phyloP scores from a whole-genome alignment of 1,284 basidiomycete species.

The Austroboletus niveus region DNA sequence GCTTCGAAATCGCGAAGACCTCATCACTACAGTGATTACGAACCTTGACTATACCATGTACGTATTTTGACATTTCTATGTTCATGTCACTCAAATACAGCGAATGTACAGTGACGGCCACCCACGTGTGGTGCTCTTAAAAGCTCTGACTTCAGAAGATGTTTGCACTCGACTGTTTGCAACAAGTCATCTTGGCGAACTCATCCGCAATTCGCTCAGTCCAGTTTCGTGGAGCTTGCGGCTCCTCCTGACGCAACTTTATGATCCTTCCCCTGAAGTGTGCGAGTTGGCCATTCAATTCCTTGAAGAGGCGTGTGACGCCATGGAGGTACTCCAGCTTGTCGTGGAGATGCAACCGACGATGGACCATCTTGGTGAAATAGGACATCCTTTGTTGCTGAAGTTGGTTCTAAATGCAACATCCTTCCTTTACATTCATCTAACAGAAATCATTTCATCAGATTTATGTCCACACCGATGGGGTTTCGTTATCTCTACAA shows the following conservation, averaged over 20 bases:
- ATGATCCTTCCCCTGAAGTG: slow-evolving; percentile 89
- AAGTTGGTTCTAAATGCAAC: slow-evolving; percentile 52
- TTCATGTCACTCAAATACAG: background rate
- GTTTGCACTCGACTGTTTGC: slow-evolving; percentile 88
- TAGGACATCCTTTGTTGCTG: slow-evolving; percentile 85
- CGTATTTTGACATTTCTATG: slow-evolving; percentile 26
- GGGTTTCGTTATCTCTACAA: slow-evolving; percentile 93
- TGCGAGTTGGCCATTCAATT: slow-evolving; percentile 87
- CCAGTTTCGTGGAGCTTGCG: slow-evolving; percentile 84
- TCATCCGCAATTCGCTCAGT: slow-evolving; percentile 63
- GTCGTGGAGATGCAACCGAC: slow-evolving; percentile 95
- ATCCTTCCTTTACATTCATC: slow-evolving; percentile 7
- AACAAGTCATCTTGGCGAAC: slow-evolving; percentile 82
- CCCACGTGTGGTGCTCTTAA: slow-evolving; percentile 86
- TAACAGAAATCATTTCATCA: slow-evolving; percentile 32
- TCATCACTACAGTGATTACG: slow-evolving; percentile 89
- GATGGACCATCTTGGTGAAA: slow-evolving; percentile 91
- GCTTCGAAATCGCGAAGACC: slow-evolving; percentile 85
- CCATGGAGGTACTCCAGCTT: slow-evolving; percentile 79
- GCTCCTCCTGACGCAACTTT: slow-evolving; percentile 91
- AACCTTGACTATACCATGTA: slow-evolving; percentile 90
- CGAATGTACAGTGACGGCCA: slow-evolving; percentile 75
- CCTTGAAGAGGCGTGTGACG: slow-evolving; percentile 87
- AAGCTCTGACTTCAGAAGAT: slow-evolving; percentile 90
- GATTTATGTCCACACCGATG: slow-evolving; percentile 92